Evolutionary conservation across 1,139 yeast species (phyloP).

Genomic region (Candida tetrigidarum): DNA sequence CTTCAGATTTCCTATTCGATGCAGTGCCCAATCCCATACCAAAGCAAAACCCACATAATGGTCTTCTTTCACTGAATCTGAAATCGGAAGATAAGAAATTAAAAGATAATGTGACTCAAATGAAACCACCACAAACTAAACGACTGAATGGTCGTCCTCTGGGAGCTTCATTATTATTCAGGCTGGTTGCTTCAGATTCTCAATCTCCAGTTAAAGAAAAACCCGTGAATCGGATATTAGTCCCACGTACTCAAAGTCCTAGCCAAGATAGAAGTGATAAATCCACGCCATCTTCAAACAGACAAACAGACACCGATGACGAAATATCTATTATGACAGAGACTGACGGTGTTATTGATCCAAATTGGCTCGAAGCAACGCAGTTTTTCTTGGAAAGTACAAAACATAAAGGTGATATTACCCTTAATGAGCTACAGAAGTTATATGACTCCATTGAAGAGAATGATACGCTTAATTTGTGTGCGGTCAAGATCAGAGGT

Average conservation of each 20-base stretch:
- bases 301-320: neutral
- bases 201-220: neutral
- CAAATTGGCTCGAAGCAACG: neutral
- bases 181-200: neutral
- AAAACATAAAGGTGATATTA: neutral
- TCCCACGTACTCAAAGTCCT: neutral
- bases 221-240: neutral
- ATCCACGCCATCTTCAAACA: neutral
- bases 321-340: neutral
- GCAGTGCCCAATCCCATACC: neutral
- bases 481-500: slow-evolving; percentile 22
- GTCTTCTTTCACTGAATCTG: too few species aligned
- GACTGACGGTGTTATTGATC: neutral
- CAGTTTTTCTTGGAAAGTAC: neutral
- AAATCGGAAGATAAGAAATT: neutral
- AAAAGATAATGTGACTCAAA: neutral
- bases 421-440: neutral
- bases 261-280: neutral
- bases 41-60: neutral
- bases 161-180: neutral
- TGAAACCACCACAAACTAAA: neutral
- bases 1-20: neutral
- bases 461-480: neutral
- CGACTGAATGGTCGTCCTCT: neutral
- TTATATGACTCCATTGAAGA: neutral